These are phyloP conservation scores for Boletus sp. DNA, from an alignment of 768 basidiomycete genomes.

Conservation along the genomic window DNA sequence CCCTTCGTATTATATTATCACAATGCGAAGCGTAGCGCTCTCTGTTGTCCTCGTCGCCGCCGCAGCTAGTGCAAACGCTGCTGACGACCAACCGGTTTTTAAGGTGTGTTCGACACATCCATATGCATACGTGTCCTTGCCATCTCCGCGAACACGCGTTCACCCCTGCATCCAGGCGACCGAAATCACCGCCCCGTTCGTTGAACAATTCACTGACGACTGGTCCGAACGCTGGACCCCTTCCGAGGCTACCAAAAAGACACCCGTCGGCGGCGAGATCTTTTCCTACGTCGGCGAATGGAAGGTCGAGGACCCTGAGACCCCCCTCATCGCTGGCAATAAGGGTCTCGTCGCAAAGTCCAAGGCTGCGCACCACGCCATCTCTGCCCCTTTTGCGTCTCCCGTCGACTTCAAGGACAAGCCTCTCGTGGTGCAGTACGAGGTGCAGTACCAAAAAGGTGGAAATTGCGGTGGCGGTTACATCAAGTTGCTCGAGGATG, in stretches of 20 bases:
- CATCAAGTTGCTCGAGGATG: slow-evolving; percentile 91
- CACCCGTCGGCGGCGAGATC: slow-evolving; percentile 90
- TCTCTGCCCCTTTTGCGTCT: slow-evolving; percentile 84
- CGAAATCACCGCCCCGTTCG: slow-evolving; percentile 78
- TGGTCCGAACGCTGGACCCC: slow-evolving; percentile 94
- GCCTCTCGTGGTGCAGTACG: slow-evolving; percentile 95
- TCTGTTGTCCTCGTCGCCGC: slow-evolving; percentile 67
- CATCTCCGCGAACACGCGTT: not conserved
- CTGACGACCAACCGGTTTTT: slow-evolving; percentile 65
- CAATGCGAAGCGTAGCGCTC: slow-evolving; percentile 87
- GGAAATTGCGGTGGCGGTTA: slow-evolving; percentile 99
- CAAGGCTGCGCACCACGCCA: slow-evolving; percentile 98
- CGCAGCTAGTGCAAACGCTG: slow-evolving; percentile 61
- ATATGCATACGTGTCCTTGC: slow-evolving; percentile 11
- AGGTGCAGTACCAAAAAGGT: slow-evolving; percentile 99
- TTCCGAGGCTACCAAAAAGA: slow-evolving; percentile 98
- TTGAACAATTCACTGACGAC: slow-evolving; percentile 95
- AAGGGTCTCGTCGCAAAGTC: slow-evolving; percentile 92
- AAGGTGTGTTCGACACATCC: slow-evolving; percentile 43
- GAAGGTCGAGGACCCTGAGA: slow-evolving; percentile 87
- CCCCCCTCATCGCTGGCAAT: slow-evolving; percentile 78
- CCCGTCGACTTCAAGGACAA: slow-evolving; percentile 79
- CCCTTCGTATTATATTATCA: slow-evolving; percentile 67
- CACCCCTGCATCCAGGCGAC: slow-evolving; percentile 52
- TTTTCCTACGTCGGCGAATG: slow-evolving; percentile 98